Evolutionary conservation across 441 rosid species (phyloP).

Genomic region (Aquilaria agallochum): DNA sequence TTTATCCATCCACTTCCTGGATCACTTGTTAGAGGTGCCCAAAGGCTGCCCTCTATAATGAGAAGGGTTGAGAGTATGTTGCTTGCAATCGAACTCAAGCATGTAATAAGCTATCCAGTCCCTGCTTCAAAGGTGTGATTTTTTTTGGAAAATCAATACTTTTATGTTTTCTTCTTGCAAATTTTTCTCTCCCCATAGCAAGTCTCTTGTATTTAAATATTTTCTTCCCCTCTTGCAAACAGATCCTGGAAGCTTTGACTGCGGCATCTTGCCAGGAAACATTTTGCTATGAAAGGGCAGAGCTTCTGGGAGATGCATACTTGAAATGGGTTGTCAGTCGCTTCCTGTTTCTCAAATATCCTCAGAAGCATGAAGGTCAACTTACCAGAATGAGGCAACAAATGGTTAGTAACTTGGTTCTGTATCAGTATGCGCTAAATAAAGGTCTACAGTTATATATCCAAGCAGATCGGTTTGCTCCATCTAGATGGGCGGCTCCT

Average conservation of each 20-base stretch:
- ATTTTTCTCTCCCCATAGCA: background rate
- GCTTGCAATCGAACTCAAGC: conserved; percentile 88
- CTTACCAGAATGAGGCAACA: conserved; percentile 99
- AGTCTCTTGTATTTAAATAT: conserved; percentile 10
- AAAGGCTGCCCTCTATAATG: conserved; percentile 97
- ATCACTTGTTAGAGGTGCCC: conserved; percentile 96
- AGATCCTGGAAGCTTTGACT: conserved; percentile 98
- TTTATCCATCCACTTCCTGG: conserved; percentile 96
- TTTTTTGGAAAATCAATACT: background rate
- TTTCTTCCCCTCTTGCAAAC: conserved; percentile 17
- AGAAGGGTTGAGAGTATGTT: conserved; percentile 99
- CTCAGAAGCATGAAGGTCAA: conserved; percentile 99
- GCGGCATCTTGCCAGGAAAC: conserved; percentile 99
- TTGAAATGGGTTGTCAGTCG: conserved; percentile 99
- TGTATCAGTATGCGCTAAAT: conserved; percentile 75
- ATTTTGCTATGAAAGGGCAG: conserved; percentile 99
- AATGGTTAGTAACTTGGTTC: conserved; percentile 97
- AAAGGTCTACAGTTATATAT: conserved; percentile 95
- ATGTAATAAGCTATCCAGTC: conserved; percentile 60
- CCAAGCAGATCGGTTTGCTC: conserved; percentile 99
- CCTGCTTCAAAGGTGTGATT: conserved; percentile 75
- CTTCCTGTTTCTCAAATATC: conserved; percentile 92
- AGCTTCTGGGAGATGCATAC: conserved; percentile 99
- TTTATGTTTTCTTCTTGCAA: background rate
- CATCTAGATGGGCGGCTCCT: conserved; percentile 99